Percentiles rank a stretch among this genome's conserved stretches.
Evolutionary conservation across 1,139 yeast species (phyloP).

Genomic region (Yamadazyma friedrichii): DNA sequence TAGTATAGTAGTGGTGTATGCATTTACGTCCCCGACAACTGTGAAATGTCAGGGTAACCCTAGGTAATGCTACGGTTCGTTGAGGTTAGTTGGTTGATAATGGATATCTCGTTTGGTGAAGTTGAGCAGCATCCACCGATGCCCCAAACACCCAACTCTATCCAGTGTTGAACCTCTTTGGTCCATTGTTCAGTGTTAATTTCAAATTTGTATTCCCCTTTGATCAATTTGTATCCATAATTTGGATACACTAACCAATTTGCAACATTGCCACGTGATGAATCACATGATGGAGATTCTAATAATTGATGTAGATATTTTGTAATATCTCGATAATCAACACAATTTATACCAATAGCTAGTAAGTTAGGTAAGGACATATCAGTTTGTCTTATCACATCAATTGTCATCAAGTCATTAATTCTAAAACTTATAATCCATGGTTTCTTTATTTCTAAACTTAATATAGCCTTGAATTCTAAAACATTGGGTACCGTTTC

Average conservation of each 20-base stretch:
- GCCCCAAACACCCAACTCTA: conserved; percentile 28
- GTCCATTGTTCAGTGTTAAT: conserved; percentile 25
- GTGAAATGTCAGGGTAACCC: no score
- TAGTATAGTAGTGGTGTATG: no score
- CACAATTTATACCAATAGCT: conserved; percentile 43
- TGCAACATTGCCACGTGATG: neutral
- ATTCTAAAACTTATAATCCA: conserved; percentile 33
- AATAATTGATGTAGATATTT: conserved; percentile 12
- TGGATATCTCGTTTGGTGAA: conserved; percentile 41
- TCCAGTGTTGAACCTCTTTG: conserved; percentile 32
- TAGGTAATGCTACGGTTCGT: no score
- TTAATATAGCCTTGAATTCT: conserved; percentile 43
- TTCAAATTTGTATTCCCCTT: conserved; percentile 13
- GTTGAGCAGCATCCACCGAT: conserved; percentile 65
- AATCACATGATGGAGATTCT: conserved; percentile 14
- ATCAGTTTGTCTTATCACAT: neutral
- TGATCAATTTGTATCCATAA: conserved; percentile 30
- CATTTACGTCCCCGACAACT: no score
- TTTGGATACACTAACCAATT: conserved; percentile 37
- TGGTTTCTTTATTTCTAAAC: conserved; percentile 21
- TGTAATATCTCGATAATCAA: conserved; percentile 25
- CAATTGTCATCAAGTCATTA: conserved; percentile 12
- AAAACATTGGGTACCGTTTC: conserved; percentile 63
- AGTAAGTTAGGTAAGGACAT: conserved; percentile 16
- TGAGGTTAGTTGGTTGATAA: neutral